Evolutionary conservation across 108 stramenopile genomes (phyloP), one percentile per base, ranked within the genome.

Genomic region (Fragilaria crotonensis): DNA sequence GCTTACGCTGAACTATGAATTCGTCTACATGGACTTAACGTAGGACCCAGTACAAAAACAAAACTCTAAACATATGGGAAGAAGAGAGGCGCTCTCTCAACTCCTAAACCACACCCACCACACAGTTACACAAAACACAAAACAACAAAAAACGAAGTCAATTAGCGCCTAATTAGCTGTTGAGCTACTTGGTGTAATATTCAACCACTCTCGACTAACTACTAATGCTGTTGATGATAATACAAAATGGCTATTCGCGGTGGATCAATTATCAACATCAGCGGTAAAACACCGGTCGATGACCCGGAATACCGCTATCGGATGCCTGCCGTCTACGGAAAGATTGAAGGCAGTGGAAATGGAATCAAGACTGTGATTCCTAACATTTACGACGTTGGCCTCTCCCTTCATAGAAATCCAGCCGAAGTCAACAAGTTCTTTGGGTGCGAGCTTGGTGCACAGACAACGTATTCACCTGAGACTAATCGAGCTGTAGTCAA

Each of bases 331-430:
- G 90, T 98, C 32, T 78, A 78, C 67, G 95, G 90, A 46, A 98
- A 98, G 61, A 85, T 97, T 60, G 98, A 99, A 79, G 98, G 98
- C 26, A 80, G 95, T 53, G 98, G 98, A 56, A 99, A 99, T 67
- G 98, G 98, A 30, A 99, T 97, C 78, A 98, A 98, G 71, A 99
- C 98, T 25, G 93, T 84, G 30, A 81, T 99, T 68, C 80, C 89
- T 41, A 99, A 99, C 94, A 87, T 97, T 49, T 64, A 76, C 30
- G 96, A 95, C 25, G 76, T 99, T 2, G 96, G 83, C 3, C 28
- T 64, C 18, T 58, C 81, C 33, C 68, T 98, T 49, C 87, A 97
- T 60, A 95, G 98, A 52, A 62, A 75, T 54, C 83, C 97, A n/a
- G 86, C 84, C 2, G 94, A 95, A 58, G 94, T 95, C 46, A 94